These are phyloP conservation scores for Sclerotiophoma versabilis DNA, from an alignment of 2,329 filamentous ascomycete species.

Conservation along the genomic window DNA sequence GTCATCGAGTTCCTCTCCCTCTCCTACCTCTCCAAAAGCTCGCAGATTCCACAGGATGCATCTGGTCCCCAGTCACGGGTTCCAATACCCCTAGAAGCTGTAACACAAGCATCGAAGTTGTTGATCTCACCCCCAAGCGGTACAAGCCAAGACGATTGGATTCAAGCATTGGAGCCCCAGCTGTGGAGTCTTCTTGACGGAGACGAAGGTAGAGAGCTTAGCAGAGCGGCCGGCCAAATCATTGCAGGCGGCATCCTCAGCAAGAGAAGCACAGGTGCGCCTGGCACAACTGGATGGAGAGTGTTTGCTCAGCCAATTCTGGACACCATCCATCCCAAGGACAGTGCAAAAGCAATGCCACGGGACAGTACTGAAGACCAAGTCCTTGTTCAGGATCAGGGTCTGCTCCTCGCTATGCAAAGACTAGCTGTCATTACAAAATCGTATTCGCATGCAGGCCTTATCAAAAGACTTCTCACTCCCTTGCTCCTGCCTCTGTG, in stretches of 20 bases:
- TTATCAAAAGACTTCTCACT: slow-evolving; percentile 67
- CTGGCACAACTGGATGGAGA: slow-evolving; percentile 67
- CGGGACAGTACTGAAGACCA: slow-evolving; percentile 57
- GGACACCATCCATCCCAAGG: slow-evolving; percentile 54
- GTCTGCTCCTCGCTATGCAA: slow-evolving; percentile 61
- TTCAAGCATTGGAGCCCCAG: slow-evolving; percentile 66
- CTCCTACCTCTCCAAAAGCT: slow-evolving; percentile 64
- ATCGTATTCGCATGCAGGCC: slow-evolving; percentile 71
- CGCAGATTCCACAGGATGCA: slow-evolving; percentile 46
- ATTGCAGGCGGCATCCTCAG: slow-evolving; percentile 73
- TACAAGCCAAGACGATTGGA: slow-evolving; percentile 66
- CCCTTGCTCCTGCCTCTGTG: slow-evolving; percentile 69
- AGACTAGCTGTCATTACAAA: slow-evolving; percentile 64
- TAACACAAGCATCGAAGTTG: slow-evolving; percentile 68
- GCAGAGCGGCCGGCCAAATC: slow-evolving; percentile 66
- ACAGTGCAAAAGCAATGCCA: slow-evolving; percentile 47
- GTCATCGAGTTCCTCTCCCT: slow-evolving; percentile 76
- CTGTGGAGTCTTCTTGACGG: slow-evolving; percentile 69
- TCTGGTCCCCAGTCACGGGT: slow-evolving; percentile 52
- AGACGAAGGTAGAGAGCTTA: slow-evolving; percentile 62
- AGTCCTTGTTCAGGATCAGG: slow-evolving; percentile 57
- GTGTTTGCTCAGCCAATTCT: slow-evolving; percentile 67
- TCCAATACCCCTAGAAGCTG: slow-evolving; percentile 71
- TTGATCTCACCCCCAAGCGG: slow-evolving; percentile 66
- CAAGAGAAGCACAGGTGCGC: slow-evolving; percentile 68